These are phyloP conservation scores for Penicillium freii DNA, from an alignment of 2,329 filamentous ascomycete species.

Conservation along the genomic window DNA sequence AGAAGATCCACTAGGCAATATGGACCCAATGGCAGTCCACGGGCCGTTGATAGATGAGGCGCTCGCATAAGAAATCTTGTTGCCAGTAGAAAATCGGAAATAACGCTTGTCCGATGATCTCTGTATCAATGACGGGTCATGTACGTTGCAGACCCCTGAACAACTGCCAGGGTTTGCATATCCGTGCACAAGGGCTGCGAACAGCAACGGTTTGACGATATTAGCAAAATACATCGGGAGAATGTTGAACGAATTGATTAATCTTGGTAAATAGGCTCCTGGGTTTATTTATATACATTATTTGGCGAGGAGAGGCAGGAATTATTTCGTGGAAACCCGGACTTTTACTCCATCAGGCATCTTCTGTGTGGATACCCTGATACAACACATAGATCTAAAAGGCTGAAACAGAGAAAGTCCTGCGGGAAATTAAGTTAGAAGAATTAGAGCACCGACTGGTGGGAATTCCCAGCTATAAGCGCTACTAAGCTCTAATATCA, in stretches of 20 bases:
- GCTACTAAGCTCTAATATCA: neutral
- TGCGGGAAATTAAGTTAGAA: neutral
- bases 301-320: neutral
- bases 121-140: constrained; percentile 52
- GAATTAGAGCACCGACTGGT: constrained; percentile 9
- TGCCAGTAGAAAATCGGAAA: constrained; percentile 55
- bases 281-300: neutral
- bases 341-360: neutral
- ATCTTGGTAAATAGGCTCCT: neutral
- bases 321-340: constrained; percentile 18
- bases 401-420: too few species aligned
- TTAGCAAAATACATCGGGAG: constrained; percentile 5
- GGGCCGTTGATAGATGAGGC: constrained; percentile 49
- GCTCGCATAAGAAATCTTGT: constrained; percentile 51
- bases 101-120: constrained; percentile 50
- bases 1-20: constrained; percentile 47
- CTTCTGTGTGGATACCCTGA: neutral
- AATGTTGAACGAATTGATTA: neutral
- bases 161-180: constrained; percentile 34
- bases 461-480: neutral
- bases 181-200: constrained; percentile 22
- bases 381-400: neutral
- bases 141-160: constrained; percentile 36
- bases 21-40: constrained; percentile 51
- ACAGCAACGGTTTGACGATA: constrained; percentile 3